phyloP scores from a whole-genome alignment of 345 rosid genomes.

The Lumnitzera racemosa region DNA sequence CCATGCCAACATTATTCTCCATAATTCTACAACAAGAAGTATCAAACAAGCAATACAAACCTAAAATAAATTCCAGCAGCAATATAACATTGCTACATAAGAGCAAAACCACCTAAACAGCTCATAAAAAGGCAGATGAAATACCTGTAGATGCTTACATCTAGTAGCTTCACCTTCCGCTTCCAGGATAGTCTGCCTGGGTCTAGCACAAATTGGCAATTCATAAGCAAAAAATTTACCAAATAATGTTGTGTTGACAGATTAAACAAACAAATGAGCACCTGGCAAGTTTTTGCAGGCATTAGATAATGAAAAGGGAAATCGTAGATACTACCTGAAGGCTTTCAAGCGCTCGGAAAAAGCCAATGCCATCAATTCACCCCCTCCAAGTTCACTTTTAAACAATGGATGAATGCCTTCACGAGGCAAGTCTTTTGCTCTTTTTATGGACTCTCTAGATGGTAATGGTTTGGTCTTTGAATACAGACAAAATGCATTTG shows the following conservation, averaged over 20 bases:
- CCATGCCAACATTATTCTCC: too few species aligned
- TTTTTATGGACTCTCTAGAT: slow-evolving; percentile 80
- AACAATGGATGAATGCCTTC: slow-evolving; percentile 91
- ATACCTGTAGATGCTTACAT: slow-evolving; percentile 65
- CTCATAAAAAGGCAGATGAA: background rate
- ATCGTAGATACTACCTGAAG: slow-evolving; percentile 45
- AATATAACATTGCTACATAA: too few species aligned
- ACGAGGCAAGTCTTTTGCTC: slow-evolving; percentile 71
- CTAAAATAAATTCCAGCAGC: too few species aligned
- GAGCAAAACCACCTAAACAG: too few species aligned
- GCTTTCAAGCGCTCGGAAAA: slow-evolving; percentile 80
- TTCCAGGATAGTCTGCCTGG: slow-evolving; percentile 94
- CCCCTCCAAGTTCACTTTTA: slow-evolving; percentile 66
- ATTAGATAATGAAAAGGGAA: background rate
- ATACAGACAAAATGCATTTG: slow-evolving; percentile 87
- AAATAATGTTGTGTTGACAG: background rate
- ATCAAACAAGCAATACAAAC: too few species aligned
- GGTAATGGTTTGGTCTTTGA: slow-evolving; percentile 79
- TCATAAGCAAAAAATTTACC: slow-evolving; percentile 7
- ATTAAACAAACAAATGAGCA: background rate
- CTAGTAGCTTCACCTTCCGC: slow-evolving; percentile 91
- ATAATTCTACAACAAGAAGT: too few species aligned
- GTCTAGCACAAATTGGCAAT: slow-evolving; percentile 46
- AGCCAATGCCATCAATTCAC: slow-evolving; percentile 83
- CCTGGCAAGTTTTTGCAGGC: background rate